Evolutionary conservation across 176 grass and related monocot species (phyloP), one percentile per base, ranked within the genome.

Genomic region (Eremochloa ophiuroides): DNA sequence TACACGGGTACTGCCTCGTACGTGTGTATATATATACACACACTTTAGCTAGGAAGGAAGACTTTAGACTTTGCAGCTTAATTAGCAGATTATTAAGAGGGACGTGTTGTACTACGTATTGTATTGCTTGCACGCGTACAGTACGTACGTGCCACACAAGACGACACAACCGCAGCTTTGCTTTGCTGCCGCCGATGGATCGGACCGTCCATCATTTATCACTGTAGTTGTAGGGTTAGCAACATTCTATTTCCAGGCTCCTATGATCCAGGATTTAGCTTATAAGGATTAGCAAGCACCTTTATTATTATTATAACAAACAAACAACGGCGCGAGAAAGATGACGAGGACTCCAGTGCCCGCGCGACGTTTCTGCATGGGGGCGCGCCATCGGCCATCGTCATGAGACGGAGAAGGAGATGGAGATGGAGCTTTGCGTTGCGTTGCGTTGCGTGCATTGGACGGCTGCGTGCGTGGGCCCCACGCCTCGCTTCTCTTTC

Each of bases 371-470:
- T 28, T 6, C 10, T 63, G 58, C 38, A 46, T 33, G 25, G 59
- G 17, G 10, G 13, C 5, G 5, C 31, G n/a, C 37, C 37, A 38
- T 38, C 5, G 5, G 37, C 5, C 6, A 7, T 38, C 5, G 37
- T 7, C 37, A 5, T 7, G 6, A n/a, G n/a, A n/a, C n/a, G n/a
- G n/a, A n/a, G n/a, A n/a, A n/a, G n/a, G n/a, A n/a, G n/a, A n/a
- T n/a, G n/a, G 2, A 4, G 18, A 53, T 33, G 59, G 75, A 46
- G 16, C 40, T 64, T 78, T 44, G 27, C 78, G n/a, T 80, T 41
- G 78, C 78, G 78, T 78, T 44, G 27, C 78, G n/a, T 80, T 41
- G 78, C 78, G 78, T 80, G 64, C 64, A 7, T 59, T 42, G 63
- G 78, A 81, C 78, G 78, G 20, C 61, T 9, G 64, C 34, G 17